Percentiles rank a stretch among this genome's conserved stretches.
phyloP scores from a whole-genome alignment of 352 stramenopile species.

The Nothophytophthora sp. region DNA sequence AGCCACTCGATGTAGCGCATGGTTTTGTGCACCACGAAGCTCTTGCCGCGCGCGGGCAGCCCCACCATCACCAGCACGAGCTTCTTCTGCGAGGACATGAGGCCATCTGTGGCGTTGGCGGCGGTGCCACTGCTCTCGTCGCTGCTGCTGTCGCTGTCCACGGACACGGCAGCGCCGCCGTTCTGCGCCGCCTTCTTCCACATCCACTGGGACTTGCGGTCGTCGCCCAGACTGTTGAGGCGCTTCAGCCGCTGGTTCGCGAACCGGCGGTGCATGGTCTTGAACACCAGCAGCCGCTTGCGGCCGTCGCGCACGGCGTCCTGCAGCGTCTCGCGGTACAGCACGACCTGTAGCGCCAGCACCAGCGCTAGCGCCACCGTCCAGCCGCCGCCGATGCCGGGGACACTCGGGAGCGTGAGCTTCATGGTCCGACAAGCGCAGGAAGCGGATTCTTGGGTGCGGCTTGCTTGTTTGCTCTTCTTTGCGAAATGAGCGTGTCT shows the following conservation, averaged over 20 bases:
- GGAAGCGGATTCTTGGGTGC: background rate
- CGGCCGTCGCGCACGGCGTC: conserved; percentile 39
- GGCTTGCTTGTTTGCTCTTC: conserved; percentile 8
- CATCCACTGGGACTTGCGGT: conserved; percentile 78
- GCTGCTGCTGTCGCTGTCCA: conserved; percentile 36
- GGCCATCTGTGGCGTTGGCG: conserved; percentile 33
- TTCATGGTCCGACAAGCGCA: conserved; percentile 14
- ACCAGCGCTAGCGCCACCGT: conserved; percentile 30
- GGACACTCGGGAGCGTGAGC: conserved; percentile 29
- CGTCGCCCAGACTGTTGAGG: conserved; percentile 63
- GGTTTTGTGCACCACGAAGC: conserved; percentile 95
- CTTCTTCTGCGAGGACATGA: conserved; percentile 84
- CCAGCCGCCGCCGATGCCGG: conserved; percentile 15
- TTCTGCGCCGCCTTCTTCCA: conserved; percentile 43
- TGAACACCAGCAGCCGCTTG: conserved; percentile 66
- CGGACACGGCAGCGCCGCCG: conserved; percentile 9
- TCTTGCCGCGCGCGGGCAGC: conserved; percentile 94
- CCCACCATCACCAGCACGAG: conserved; percentile 94
- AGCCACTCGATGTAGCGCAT: conserved; percentile 94
- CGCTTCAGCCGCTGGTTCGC: conserved; percentile 72
- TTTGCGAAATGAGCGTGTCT: conserved; percentile 27
- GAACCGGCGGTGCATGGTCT: conserved; percentile 76
- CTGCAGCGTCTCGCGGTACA: conserved; percentile 56
- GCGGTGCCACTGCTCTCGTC: conserved; percentile 29
- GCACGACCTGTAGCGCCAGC: conserved; percentile 41